These are phyloP conservation scores for Lichina pygmaea DNA, from an alignment of 495 filamentous ascomycete species.

Conservation along the genomic window DNA sequence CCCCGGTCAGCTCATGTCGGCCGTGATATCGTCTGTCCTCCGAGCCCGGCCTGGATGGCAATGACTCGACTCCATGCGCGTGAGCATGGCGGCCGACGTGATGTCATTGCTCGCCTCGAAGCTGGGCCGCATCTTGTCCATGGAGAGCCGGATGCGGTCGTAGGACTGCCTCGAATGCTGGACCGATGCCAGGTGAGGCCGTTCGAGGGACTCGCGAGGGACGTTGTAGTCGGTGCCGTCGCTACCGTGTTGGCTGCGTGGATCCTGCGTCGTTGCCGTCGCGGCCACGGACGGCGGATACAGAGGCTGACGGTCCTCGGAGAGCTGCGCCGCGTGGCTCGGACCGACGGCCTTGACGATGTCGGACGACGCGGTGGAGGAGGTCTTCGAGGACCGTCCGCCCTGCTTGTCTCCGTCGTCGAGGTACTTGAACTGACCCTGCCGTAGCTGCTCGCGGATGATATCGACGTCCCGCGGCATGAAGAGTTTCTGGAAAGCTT, in stretches of 20 bases:
- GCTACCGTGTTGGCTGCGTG: conserved; percentile 70
- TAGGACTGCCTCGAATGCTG: conserved; percentile 40
- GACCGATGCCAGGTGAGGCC: conserved; percentile 31
- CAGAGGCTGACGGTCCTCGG: conserved; percentile 69
- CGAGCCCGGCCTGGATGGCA: conserved; percentile 7
- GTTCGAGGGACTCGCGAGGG: conserved; percentile 16
- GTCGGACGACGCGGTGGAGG: conserved; percentile 32
- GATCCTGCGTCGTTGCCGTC: conserved; percentile 53
- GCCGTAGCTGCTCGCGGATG: conserved; percentile 67
- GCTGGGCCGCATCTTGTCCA: conserved; percentile 50
- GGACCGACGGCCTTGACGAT: conserved; percentile 35
- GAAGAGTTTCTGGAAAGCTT: conserved; percentile 75
- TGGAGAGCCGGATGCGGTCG: conserved; percentile 46
- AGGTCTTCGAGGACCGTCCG: conserved; percentile 12
- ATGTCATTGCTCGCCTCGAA: conserved; percentile 77
- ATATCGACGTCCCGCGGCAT: conserved; percentile 87
- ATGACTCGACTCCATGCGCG: conserved; percentile 53
- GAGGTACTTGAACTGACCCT: conserved; percentile 52
- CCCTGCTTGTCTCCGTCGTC: conserved; percentile 21
- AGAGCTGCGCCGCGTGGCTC: conserved; percentile 27
- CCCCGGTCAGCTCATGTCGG: background rate
- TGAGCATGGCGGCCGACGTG: conserved; percentile 60
- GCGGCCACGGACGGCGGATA: conserved; percentile 66
- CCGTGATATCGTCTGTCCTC: background rate
- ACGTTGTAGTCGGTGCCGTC: conserved; percentile 81